phyloP scores from a whole-genome alignment of 2,329 filamentous ascomycete genomes.

The Lasiodiplodia sp. region DNA sequence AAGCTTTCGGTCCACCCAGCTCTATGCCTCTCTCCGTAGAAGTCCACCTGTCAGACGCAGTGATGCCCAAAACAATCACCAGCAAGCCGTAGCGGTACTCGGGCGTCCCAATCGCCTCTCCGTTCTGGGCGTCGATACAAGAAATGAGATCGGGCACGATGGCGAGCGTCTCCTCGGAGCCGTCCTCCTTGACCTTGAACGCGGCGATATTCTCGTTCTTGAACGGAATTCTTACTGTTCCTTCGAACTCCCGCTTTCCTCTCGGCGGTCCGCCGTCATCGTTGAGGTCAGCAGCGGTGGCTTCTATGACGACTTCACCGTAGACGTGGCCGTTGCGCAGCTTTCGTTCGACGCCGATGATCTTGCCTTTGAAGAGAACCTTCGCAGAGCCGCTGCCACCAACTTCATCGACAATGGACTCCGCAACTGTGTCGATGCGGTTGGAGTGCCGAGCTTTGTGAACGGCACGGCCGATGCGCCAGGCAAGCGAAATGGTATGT shows the following conservation, averaged over 20 bases:
- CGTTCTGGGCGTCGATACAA: conserved; percentile 56
- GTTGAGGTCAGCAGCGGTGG: conserved; percentile 26
- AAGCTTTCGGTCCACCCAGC: conserved; percentile 59
- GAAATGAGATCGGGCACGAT: conserved; percentile 54
- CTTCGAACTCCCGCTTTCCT: conserved; percentile 6
- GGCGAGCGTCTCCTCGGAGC: conserved; percentile 49
- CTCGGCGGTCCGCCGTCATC: not conserved
- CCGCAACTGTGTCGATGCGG: conserved; percentile 46
- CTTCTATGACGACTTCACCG: conserved; percentile 48
- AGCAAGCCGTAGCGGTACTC: conserved; percentile 63
- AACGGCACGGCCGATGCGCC: conserved; percentile 49
- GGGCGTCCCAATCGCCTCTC: conserved; percentile 59
- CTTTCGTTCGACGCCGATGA: conserved; percentile 52
- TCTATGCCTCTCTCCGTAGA: conserved; percentile 57
- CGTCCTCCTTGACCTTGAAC: conserved; percentile 37
- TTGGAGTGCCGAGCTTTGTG: conserved; percentile 44
- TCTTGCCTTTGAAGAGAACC: conserved; percentile 55
- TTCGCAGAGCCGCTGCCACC: conserved; percentile 47
- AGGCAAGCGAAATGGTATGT: conserved; percentile 48
- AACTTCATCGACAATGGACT: conserved; percentile 52
- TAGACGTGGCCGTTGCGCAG: conserved; percentile 52
- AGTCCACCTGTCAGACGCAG: conserved; percentile 63
- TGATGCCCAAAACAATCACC: conserved; percentile 62
- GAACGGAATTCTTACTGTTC: conserved; percentile 36
- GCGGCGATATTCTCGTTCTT: conserved; percentile 42